Evolutionary conservation across 2,329 filamentous ascomycete species (phyloP).

Genomic region (Orbilia oligospora): DNA sequence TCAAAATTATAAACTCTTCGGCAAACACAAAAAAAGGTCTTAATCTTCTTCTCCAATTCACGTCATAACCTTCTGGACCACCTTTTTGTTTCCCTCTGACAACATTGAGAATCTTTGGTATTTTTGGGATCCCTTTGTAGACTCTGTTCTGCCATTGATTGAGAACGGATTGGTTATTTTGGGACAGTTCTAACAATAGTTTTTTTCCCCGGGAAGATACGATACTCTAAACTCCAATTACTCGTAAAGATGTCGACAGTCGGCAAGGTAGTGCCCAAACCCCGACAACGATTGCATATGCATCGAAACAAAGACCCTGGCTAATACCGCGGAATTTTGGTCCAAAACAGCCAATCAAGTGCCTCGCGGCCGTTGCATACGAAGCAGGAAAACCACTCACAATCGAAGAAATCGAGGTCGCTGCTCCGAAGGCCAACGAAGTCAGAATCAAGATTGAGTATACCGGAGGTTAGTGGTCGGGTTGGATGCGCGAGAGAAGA

Average conservation of each 20-base stretch:
- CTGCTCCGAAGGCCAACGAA: conserved; percentile 88
- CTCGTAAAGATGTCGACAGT: conserved; percentile 67
- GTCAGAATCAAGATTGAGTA: conserved; percentile 97
- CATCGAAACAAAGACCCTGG: neutral
- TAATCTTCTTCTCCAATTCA: conserved; percentile 12
- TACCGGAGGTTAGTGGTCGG: conserved; percentile 75
- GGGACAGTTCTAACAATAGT: conserved; percentile 5
- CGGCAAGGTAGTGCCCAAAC: conserved; percentile 70
- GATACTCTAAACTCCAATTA: neutral
- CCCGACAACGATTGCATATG: conserved; percentile 13
- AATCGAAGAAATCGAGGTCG: conserved; percentile 93
- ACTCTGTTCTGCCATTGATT: neutral
- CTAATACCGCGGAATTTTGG: conserved; percentile 18
- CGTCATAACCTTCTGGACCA: conserved; percentile 22
- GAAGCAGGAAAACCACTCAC: conserved; percentile 90
- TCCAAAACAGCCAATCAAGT: conserved; percentile 82
- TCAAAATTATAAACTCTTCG: conserved; percentile 45
- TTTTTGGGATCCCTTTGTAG: no score
- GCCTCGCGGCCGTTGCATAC: conserved; percentile 98
- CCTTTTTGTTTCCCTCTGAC: conserved; percentile 15
- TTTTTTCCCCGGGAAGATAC: conserved; percentile 27
- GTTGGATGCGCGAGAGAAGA: neutral
- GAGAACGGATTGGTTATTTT: neutral
- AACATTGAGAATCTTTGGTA: conserved; percentile 7
- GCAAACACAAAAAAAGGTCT: conserved; percentile 33